These are phyloP conservation scores for Candida sphagnicola DNA, from an alignment of 805 yeast genomes.

Conservation along the genomic window DNA sequence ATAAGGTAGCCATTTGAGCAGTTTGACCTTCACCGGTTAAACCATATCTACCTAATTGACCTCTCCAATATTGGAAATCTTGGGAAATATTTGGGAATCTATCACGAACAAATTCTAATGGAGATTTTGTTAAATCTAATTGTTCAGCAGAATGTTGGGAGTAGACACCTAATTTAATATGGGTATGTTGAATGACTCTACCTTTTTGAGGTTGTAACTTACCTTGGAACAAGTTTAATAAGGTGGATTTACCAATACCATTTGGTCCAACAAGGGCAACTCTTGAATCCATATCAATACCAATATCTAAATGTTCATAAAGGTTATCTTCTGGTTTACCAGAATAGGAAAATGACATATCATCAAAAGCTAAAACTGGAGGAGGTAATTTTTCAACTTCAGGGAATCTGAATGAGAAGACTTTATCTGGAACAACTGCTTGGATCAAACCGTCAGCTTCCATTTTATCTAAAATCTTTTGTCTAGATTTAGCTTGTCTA, in stretches of 20 bases:
- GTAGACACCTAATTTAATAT: conserved; percentile 96
- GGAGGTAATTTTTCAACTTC: conserved; percentile 97
- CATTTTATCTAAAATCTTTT: conserved; percentile 99
- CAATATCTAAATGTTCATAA: conserved; percentile 88
- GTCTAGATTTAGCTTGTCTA: conserved; percentile 98
- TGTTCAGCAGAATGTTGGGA: conserved; percentile 99
- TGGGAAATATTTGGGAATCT: conserved; percentile 86
- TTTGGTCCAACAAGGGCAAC: conserved; percentile 97
- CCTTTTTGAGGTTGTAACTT: conserved; percentile 85
- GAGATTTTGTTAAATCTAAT: conserved; percentile 90
- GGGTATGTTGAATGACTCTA: conserved; percentile 95
- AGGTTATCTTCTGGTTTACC: conserved; percentile 80
- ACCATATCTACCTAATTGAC: conserved; percentile 96
- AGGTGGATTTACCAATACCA: conserved; percentile 98
- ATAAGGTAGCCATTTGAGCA: conserved; percentile 95
- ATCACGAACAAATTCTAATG: conserved; percentile 95
- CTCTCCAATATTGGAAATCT: conserved; percentile 98
- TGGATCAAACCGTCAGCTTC: conserved; percentile 97
- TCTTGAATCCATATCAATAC: conserved; percentile 99
- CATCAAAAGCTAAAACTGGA: conserved; percentile 95
- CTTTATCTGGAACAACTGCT: conserved; percentile 89
- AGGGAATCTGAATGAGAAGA: conserved; percentile 90
- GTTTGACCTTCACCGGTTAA: conserved; percentile 99
- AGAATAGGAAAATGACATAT: conserved; percentile 88
- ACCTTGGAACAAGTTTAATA: conserved; percentile 96